Base-by-base conservation (phyloP, 495 filamentous ascomycete species). In the Hypoxylon crocopeplum region DNA sequence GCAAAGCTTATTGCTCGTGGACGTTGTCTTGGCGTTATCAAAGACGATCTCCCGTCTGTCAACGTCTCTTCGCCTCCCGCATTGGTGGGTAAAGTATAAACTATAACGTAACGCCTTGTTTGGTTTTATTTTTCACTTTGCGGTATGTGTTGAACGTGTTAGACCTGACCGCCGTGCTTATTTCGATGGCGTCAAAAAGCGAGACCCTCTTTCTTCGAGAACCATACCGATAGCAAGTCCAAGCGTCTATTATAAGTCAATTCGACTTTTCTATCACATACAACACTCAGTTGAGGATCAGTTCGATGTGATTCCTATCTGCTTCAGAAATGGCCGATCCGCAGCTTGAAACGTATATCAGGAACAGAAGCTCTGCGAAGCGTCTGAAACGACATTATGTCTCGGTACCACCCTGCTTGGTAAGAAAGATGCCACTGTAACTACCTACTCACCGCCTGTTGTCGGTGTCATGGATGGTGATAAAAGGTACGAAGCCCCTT, bases 1-100 rank as follows among this genome's bases (percentile, higher is more conserved):
- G 68, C 68, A 70, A 70, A 68, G 68, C 68, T 70, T 70, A 52
- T 70, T 65, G 61, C 61, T 62, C 68, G 61, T 70, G 64, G 68
- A 44, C 27, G 36, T 51, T 20, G 44, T 4, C 64, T 70, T 68
- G 64, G 67, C 64, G 59, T 56, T 40, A 57, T 63, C 48, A 48
- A 63, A 48, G 44, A 53, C 32, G 48, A 54, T 50, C 60, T 64
- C 44, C 54, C 48, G 44, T 47, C 19, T 25, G 30, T 15, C 40
- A 33, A 46, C 25, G 24, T 22, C 38, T 7, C 17, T 13, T 41
- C 19, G 10, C 53, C 27, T 54, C 34, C 24, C 19, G 32, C 20
- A 20, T 52, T 52, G 39, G 41, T 33, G 47, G 22, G n/a, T 11
- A 47, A 47, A 33, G 13, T 22, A 39, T n/a, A n/a, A n/a, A n/a